phyloP scores from a whole-genome alignment of 768 basidiomycete genomes.

The Pleurotus giganteus region DNA sequence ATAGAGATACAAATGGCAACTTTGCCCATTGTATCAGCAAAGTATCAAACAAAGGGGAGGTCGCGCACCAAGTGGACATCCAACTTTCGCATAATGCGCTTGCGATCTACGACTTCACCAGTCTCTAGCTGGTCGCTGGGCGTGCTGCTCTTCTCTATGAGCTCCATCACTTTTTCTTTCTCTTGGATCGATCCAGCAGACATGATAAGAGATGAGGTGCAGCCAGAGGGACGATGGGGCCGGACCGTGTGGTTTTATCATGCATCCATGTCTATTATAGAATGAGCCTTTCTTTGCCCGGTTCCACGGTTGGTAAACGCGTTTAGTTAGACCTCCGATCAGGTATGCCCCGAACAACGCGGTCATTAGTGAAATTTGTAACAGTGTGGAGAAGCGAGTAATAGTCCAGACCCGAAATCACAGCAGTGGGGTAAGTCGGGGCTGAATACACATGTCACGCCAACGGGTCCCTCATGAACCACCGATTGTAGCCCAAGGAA shows the following conservation, averaged over 20 bases:
- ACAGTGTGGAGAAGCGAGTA: too few species aligned
- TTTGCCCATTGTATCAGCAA: background rate
- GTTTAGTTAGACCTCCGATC: too few species aligned
- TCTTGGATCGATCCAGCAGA: background rate
- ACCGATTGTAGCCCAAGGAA: too few species aligned
- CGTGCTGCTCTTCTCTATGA: background rate
- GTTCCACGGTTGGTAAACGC: background rate
- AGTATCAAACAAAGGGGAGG: background rate
- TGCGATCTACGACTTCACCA: background rate
- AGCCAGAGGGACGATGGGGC: background rate
- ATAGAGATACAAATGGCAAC: slow-evolving; percentile 4
- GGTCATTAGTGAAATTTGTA: too few species aligned
- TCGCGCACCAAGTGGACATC: slow-evolving; percentile 2
- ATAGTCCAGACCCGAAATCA: too few species aligned
- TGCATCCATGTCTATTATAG: background rate
- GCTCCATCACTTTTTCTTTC: background rate
- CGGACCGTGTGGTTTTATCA: background rate
- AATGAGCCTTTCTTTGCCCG: background rate
- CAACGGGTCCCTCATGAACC: too few species aligned
- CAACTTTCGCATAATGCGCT: slow-evolving; percentile 4
- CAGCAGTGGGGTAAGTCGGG: too few species aligned
- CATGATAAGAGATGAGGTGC: background rate
- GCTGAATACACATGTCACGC: too few species aligned
- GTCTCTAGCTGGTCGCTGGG: background rate
- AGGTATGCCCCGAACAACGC: too few species aligned